Conservation (phyloP, 2,329 filamentous ascomycete genomes). For the Fusarium dlaminii region DNA sequence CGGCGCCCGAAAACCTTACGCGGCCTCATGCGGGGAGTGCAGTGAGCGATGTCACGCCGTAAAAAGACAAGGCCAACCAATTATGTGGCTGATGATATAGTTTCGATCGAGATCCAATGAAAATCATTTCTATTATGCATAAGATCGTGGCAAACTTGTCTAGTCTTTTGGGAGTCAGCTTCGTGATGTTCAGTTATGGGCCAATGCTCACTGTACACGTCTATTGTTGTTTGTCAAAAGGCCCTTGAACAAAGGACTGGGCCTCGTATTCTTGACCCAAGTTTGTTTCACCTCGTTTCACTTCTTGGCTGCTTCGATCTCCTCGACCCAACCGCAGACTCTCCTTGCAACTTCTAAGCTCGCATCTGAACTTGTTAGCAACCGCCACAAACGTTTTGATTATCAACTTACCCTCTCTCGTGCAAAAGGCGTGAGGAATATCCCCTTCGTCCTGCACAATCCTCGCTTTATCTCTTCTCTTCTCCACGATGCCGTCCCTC, state of each 20-base stretch:
- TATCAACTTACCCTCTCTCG: constrained; percentile 47
- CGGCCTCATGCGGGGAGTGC: constrained; percentile 16
- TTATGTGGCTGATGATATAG: constrained; percentile 7
- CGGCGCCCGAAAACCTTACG: constrained; percentile 4
- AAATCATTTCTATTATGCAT: constrained; percentile 8
- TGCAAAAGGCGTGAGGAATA: constrained; percentile 70
- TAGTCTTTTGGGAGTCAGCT: neutral
- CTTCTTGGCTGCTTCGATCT: constrained; percentile 15
- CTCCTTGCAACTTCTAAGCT: constrained; percentile 31
- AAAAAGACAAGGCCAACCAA: neutral
- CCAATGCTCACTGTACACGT: constrained; percentile 5
- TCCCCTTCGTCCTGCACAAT: constrained; percentile 65
- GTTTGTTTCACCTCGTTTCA: neutral
- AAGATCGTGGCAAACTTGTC: constrained; percentile 14
- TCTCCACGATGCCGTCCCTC: constrained; percentile 65
- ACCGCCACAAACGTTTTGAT: neutral
- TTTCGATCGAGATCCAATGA: constrained; percentile 12
- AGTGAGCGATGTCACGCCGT: constrained; percentile 7
- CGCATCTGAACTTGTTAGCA: constrained; percentile 20
- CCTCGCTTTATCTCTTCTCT: constrained; percentile 53
- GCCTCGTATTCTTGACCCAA: neutral
- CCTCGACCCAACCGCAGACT: constrained; percentile 26
- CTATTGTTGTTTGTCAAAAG: neutral
- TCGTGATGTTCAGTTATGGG: neutral
- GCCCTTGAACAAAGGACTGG: neutral